phyloP scores from a whole-genome alignment of 371 early-diverging fungal species.

The Saksenaea oblongispora region DNA sequence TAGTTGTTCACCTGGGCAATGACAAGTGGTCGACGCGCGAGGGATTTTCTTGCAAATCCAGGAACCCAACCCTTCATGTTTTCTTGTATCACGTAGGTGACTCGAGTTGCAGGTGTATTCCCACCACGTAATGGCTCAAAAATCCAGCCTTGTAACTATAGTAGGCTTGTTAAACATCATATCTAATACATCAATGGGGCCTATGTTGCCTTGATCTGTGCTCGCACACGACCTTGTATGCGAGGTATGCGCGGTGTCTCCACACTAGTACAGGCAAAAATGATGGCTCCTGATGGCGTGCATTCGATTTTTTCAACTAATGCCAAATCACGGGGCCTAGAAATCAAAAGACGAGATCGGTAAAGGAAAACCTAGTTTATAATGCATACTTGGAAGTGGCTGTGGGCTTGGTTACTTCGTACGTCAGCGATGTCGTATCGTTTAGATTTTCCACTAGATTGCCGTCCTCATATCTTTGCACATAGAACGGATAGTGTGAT shows the following conservation, averaged over 20 bases:
- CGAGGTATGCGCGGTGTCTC: slow-evolving; percentile 66
- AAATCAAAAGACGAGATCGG: background rate
- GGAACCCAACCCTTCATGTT: slow-evolving; percentile 62
- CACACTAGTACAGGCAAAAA: slow-evolving; percentile 68
- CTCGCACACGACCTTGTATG: slow-evolving; percentile 56
- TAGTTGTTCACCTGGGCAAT: slow-evolving; percentile 66
- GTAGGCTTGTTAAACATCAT: background rate
- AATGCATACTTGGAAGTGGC: slow-evolving; percentile 46
- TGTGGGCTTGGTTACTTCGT: slow-evolving; percentile 55
- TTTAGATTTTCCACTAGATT: slow-evolving; percentile 55
- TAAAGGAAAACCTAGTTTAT: background rate
- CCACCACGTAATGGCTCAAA: slow-evolving; percentile 57
- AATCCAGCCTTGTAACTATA: slow-evolving; percentile 66
- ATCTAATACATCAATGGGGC: background rate
- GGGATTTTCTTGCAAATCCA: slow-evolving; percentile 63
- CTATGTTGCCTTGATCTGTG: slow-evolving; percentile 53
- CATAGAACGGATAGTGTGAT: background rate
- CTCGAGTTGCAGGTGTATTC: slow-evolving; percentile 54
- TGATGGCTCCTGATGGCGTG: slow-evolving; percentile 48
- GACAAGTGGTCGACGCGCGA: slow-evolving; percentile 65
- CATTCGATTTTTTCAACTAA: slow-evolving; percentile 55
- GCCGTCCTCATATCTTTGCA: slow-evolving; percentile 53
- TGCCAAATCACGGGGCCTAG: slow-evolving; percentile 41
- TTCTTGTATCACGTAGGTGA: slow-evolving; percentile 60
- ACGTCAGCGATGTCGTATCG: slow-evolving; percentile 53